A percentile compares a stretch with the other conserved stretches of the same genome.
Evolutionary conservation across 2,329 filamentous ascomycete species (phyloP).

Genomic region (Fusarium sp.): DNA sequence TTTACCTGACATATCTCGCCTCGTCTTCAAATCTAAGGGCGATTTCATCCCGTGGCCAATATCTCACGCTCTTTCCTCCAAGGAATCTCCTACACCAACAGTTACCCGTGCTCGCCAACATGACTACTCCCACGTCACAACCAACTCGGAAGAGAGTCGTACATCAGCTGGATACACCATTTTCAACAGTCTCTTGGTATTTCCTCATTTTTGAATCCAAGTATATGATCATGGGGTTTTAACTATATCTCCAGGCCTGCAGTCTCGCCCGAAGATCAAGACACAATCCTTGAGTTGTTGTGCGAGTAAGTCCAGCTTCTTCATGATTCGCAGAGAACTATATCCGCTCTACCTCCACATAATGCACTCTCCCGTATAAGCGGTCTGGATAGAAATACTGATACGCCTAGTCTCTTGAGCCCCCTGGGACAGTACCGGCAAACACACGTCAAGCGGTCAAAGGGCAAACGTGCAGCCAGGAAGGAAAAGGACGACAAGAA

Average conservation of each 20-base stretch:
- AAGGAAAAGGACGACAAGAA: constrained; percentile 56
- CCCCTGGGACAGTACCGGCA: constrained; percentile 70
- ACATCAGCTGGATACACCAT: constrained; percentile 72
- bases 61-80: background rate
- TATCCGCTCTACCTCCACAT: background rate
- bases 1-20: background rate
- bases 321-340: background rate
- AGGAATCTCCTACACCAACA: background rate
- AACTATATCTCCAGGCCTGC: constrained; percentile 61
- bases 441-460: constrained; percentile 62
- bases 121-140: constrained; percentile 41
- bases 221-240: background rate
- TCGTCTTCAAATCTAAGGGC: background rate
- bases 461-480: constrained; percentile 63
- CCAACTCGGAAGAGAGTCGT: constrained; percentile 62
- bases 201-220: background rate
- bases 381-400: constrained; percentile 7
- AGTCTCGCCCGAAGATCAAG: constrained; percentile 64
- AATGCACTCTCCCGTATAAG: background rate
- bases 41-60: background rate
- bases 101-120: constrained; percentile 12
- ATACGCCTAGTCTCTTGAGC: constrained; percentile 61
- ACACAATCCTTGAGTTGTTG: constrained; percentile 70
- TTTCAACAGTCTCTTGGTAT: constrained; percentile 68
- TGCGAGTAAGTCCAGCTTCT: constrained; percentile 61